phyloP scores from a whole-genome alignment of 2,329 filamentous ascomycete species.

The Fusarium kyushuense region DNA sequence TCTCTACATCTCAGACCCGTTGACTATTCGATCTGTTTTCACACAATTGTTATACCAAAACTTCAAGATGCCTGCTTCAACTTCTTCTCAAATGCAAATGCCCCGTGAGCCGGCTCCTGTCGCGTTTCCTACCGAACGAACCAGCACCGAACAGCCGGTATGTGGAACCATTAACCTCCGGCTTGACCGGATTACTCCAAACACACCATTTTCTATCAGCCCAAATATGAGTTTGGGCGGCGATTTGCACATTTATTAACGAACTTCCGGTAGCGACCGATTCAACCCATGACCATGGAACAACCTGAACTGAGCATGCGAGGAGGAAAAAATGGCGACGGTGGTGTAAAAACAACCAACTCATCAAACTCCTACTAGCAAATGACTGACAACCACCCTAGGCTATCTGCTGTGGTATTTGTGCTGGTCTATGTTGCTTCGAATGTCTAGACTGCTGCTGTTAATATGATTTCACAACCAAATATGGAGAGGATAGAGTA shows the following conservation, averaged over 20 bases:
- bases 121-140: conserved; percentile 44
- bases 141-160: conserved; percentile 54
- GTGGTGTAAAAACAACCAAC: conserved; percentile 49
- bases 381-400: conserved; percentile 32
- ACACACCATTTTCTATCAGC: not conserved
- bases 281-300: conserved; percentile 53
- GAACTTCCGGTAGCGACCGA: conserved; percentile 45
- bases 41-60: not conserved
- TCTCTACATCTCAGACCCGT: not conserved
- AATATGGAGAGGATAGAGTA: not conserved
- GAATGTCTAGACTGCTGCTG: conserved; percentile 53
- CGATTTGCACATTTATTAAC: conserved; percentile 2
- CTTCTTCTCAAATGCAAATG: conserved; percentile 47
- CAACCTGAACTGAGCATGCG: conserved; percentile 47
- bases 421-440: conserved; percentile 56
- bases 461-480: conserved; percentile 38
- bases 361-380: not conserved
- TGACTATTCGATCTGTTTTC: not conserved
- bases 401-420: conserved; percentile 57
- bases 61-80: conserved; percentile 37
- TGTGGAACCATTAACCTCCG: conserved; percentile 31
- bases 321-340: conserved; percentile 51
- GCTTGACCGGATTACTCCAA: conserved; percentile 12
- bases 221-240: not conserved
- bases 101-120: conserved; percentile 51